phyloP scores from a whole-genome alignment of 139 green algal species.

The Limnomonas spitsbergensis region DNA sequence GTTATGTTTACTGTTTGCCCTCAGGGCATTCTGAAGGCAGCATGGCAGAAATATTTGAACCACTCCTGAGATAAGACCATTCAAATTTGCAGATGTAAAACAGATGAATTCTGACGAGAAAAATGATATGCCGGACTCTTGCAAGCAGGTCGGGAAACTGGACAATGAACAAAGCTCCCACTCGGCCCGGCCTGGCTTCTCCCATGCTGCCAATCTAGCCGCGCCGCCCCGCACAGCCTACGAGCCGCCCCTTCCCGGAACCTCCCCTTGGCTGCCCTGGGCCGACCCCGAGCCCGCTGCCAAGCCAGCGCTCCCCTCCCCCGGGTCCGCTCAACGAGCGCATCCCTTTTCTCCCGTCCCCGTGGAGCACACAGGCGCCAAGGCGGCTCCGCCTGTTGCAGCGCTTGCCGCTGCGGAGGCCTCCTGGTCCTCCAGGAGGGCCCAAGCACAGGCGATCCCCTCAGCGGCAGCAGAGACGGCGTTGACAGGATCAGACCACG shows the following conservation, averaged over 20 bases:
- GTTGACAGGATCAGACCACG: not conserved
- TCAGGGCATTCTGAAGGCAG: too few species aligned
- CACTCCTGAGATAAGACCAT: too few species aligned
- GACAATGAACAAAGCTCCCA: constrained; percentile 38
- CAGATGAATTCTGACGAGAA: too few species aligned
- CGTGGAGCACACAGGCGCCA: not conserved
- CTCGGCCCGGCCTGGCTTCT: constrained; percentile 21
- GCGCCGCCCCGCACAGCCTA: constrained; percentile 10
- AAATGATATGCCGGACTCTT: not conserved
- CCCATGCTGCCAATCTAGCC: constrained; percentile 33
- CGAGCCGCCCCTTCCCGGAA: constrained; percentile 13
- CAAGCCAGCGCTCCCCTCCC: too few species aligned
- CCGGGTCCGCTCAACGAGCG: too few species aligned
- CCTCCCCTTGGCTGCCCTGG: not conserved
- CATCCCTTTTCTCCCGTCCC: not conserved
- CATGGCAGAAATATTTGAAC: too few species aligned
- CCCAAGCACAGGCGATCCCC: too few species aligned
- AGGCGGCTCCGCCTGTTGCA: not conserved
- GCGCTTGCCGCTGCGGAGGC: not conserved
- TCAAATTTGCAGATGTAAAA: too few species aligned
- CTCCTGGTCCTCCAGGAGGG: not conserved
- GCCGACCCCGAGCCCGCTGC: too few species aligned
- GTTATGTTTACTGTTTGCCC: too few species aligned
- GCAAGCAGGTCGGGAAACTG: constrained; percentile 49
- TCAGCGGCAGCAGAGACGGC: not conserved